Conservation (phyloP, 306 rosid species). For the Cucumis melo region DNA sequence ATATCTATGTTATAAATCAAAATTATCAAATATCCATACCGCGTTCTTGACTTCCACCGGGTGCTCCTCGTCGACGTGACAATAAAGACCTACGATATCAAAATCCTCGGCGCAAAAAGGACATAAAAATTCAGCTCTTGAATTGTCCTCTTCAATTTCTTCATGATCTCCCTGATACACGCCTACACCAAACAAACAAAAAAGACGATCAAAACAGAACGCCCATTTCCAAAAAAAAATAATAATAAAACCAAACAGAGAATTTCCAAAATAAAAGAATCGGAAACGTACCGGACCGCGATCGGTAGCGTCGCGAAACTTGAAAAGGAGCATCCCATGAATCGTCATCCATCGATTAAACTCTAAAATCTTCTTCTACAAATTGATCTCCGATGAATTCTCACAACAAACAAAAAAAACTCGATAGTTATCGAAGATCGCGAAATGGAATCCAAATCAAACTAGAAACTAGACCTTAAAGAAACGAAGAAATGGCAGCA, state of each 20-base stretch:
- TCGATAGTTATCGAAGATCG: background rate
- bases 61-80: conserved; percentile 63
- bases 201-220: background rate
- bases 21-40: conserved; percentile 18
- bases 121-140: conserved; percentile 38
- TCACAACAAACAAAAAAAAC: background rate
- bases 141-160: conserved; percentile 34
- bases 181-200: conserved; percentile 16
- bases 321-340: conserved; percentile 33
- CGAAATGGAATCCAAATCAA: background rate
- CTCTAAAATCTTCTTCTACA: background rate
- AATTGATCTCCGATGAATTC: too few relatives aligned
- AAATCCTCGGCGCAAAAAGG: conserved; percentile 58
- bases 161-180: conserved; percentile 24
- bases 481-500: background rate
- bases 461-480: conserved; percentile 19
- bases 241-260: background rate
- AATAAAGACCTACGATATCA: conserved; percentile 57
- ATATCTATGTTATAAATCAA: background rate
- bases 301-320: conserved; percentile 28
- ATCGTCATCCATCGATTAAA: conserved; percentile 30
- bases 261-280: background rate
- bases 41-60: conserved; percentile 42
- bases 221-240: background rate
- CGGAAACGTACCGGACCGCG: conserved; percentile 34